phyloP scores from a whole-genome alignment of 1,284 basidiomycete species.

The Puccinia triticina region DNA sequence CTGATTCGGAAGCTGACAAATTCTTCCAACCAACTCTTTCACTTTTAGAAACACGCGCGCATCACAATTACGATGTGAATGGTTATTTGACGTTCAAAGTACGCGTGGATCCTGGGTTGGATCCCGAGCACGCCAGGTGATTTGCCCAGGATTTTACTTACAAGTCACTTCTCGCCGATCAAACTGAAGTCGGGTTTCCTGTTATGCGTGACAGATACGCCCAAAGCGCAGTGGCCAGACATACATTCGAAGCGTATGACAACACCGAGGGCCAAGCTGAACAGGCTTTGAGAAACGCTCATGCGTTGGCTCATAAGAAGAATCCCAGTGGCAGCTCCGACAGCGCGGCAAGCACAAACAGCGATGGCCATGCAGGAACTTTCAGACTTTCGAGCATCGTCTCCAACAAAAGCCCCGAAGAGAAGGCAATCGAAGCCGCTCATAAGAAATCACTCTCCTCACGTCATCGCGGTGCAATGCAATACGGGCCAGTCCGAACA shows the following conservation, averaged over 20 bases:
- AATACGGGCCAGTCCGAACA: slow-evolving; percentile 65
- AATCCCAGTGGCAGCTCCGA: slow-evolving; percentile 3
- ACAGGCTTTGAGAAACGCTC: slow-evolving; percentile 32
- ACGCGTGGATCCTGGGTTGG: slow-evolving; percentile 44
- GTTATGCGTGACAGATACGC: slow-evolving; percentile 23
- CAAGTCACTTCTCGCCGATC: neutral
- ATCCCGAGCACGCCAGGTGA: slow-evolving; percentile 47
- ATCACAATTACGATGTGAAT: slow-evolving; percentile 34
- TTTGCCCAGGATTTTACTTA: neutral
- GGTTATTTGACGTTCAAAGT: slow-evolving; percentile 41
- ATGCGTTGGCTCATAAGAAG: slow-evolving; percentile 40
- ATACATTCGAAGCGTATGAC: slow-evolving; percentile 49
- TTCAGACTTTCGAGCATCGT: slow-evolving; percentile 53
- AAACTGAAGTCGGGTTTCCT: neutral
- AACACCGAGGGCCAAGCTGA: slow-evolving; percentile 50
- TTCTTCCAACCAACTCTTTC: neutral
- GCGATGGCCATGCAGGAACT: slow-evolving; percentile 12
- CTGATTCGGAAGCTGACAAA: no score
- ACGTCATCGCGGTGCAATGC: slow-evolving; percentile 66
- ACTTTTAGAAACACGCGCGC: slow-evolving; percentile 32
- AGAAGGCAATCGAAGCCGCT: slow-evolving; percentile 59
- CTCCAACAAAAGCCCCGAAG: slow-evolving; percentile 61
- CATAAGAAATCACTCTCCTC: slow-evolving; percentile 64
- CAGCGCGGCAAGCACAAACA: slow-evolving; percentile 1
- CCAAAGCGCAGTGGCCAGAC: slow-evolving; percentile 30